Base-by-base conservation (phyloP, 192 early-diverging fungal genomes). In the Blastocladiella britannica region DNA sequence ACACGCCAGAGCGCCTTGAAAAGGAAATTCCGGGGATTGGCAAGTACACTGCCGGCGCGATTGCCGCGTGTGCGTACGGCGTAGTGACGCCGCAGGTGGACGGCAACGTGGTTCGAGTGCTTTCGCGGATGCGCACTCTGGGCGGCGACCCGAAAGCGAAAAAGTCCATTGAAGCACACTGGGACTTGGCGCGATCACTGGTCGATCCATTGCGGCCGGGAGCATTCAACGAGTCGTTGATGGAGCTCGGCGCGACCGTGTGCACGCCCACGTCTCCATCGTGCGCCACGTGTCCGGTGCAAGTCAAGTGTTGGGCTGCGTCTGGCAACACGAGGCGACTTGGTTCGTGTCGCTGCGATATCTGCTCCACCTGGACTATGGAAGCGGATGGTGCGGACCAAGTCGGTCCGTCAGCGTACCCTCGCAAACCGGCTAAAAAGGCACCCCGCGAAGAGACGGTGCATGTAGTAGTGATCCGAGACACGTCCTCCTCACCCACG, bases 161-260 rank as follows among this genome's bases (percentile, higher is more conserved):
- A 30, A 65, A 59, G 15, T 67, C 70, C 2, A 65, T 81, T 23
- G 72, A 72, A 30, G 60, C 78, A 53, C 73, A 77, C 57, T 86
- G 84, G 83, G 74, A 67, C 51, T n/a, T n/a, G n/a, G 83, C 85
- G 7, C 65, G 64, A 29, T 56, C 61, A 25, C 53, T 84, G 22
- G 62, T 88, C 9, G 70, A 78, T 27, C 52, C 55, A 6, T 60
- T 65, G 7, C 68, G 73, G 18, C 82, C 85, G 26, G 85, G 85
- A 7, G 75, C 83, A 53, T 86, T 82, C 55, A 88, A 88, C 59
- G 84, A 88, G 54, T 81, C 80, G 7, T 51, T 88, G 53, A 88
- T 88, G 85, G 85, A 88, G 65, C 65, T 86, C 4, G 85, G 85
- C 0, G 81, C 85, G 0, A 74, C 71, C 7, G 62, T 88, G 4